Percentiles rank a stretch among this genome's conserved stretches.
These are phyloP conservation scores for Leccinum ponderosum DNA, from an alignment of 1,284 basidiomycete species.

Conservation along the genomic window DNA sequence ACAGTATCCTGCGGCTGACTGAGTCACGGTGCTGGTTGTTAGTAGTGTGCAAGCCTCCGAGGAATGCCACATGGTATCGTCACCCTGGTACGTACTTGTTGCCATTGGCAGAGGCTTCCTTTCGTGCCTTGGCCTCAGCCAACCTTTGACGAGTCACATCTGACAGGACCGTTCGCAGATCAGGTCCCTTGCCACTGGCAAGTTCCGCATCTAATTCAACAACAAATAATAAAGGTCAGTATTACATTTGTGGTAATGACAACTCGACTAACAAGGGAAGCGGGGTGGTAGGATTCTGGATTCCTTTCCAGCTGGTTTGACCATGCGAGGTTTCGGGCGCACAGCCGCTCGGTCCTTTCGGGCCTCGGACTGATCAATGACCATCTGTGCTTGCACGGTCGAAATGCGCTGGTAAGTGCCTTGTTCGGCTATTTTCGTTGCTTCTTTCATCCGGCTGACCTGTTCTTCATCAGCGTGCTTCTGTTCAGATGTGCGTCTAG, in stretches of 20 bases:
- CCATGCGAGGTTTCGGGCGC: neutral
- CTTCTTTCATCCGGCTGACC: neutral
- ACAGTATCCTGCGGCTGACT: neutral
- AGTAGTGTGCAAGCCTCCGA: neutral
- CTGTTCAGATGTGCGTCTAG: neutral
- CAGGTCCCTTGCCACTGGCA: neutral
- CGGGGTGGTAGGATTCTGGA: neutral
- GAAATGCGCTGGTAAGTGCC: neutral
- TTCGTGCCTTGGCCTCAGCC: neutral
- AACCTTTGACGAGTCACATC: neutral
- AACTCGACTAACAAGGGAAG: neutral
- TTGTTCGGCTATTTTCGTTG: neutral
- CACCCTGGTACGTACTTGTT: neutral
- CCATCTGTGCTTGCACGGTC: neutral
- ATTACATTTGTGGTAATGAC: neutral
- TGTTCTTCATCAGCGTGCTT: neutral
- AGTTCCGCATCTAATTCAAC: neutral
- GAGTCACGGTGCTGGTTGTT: neutral
- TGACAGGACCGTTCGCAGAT: neutral
- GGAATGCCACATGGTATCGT: neutral
- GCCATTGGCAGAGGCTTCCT: neutral
- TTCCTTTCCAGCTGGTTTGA: neutral
- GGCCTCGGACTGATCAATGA: neutral
- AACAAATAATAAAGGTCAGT: neutral
- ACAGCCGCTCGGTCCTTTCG: neutral